Evolutionary conservation across 345 rosid species (phyloP).

Genomic region (Nasturtium officinale): DNA sequence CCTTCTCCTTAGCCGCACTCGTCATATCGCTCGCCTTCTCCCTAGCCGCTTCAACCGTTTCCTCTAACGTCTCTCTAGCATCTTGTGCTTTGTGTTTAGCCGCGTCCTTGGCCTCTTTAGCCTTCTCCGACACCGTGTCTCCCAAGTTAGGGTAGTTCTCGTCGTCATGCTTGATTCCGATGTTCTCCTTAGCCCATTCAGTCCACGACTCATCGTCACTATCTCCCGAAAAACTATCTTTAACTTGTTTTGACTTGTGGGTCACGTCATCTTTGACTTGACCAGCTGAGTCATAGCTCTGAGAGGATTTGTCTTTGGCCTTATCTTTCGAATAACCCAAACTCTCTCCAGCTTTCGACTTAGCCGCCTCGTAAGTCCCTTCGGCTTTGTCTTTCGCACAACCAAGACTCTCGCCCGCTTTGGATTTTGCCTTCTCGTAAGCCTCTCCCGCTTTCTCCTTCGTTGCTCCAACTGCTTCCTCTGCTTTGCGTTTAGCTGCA

Average conservation of each 20-base stretch:
- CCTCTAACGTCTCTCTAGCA: constrained; percentile 36
- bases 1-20: constrained; percentile 41
- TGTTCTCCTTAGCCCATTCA: constrained; percentile 31
- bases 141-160: constrained; percentile 25
- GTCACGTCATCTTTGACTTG: constrained; percentile 39
- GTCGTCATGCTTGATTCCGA: constrained; percentile 30
- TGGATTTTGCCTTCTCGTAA: constrained; percentile 32
- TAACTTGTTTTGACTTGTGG: constrained; percentile 40
- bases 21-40: constrained; percentile 41
- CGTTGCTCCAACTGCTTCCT: constrained; percentile 26
- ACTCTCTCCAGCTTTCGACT: constrained; percentile 32
- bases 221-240: constrained; percentile 35
- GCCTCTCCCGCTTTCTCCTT: constrained; percentile 39
- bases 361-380: constrained; percentile 31
- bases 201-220: constrained; percentile 28
- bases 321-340: constrained; percentile 34
- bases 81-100: constrained; percentile 37
- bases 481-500: constrained; percentile 31
- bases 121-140: constrained; percentile 37
- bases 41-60: constrained; percentile 30
- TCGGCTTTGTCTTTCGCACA: constrained; percentile 31
- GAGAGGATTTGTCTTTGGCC: constrained; percentile 33
- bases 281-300: constrained; percentile 33
- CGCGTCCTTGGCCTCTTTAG: constrained; percentile 31
- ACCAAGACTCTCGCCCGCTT: constrained; percentile 14